A percentile compares a stretch with the other conserved stretches of the same genome.
Conservation (phyloP, 2,329 filamentous ascomycete genomes). For the Venturia carpophila region DNA sequence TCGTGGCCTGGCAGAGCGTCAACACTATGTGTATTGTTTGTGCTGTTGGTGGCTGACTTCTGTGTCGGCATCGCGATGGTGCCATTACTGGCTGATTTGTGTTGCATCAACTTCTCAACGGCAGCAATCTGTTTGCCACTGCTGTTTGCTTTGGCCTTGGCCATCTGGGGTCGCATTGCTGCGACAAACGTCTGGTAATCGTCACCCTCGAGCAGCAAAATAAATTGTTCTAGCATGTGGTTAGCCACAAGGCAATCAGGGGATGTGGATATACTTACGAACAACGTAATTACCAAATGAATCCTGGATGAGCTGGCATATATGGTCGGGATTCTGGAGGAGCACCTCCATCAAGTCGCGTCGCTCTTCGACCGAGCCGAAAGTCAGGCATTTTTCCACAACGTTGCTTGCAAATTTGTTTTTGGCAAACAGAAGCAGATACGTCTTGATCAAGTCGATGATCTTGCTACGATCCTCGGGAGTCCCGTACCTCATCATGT, state of each 20-base stretch:
- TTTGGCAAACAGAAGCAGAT: constrained; percentile 71
- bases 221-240: constrained; percentile 61
- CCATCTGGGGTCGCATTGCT: constrained; percentile 38
- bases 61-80: too few species aligned
- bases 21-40: neutral
- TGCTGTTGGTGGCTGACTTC: neutral
- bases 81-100: too few species aligned
- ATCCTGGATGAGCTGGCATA: constrained; percentile 65
- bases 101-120: constrained; percentile 43
- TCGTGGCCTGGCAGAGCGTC: neutral
- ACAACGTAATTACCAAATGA: constrained; percentile 95
- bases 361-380: constrained; percentile 61
- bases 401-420: constrained; percentile 98
- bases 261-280: constrained; percentile 53
- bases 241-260: neutral
- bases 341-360: constrained; percentile 51
- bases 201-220: constrained; percentile 40
- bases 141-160: constrained; percentile 36
- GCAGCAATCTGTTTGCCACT: constrained; percentile 38
- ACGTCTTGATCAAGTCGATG: constrained; percentile 62
- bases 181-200: constrained; percentile 38
- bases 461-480: constrained; percentile 64
- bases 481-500: constrained; percentile 74
- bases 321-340: constrained; percentile 33
- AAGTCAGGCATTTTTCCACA: constrained; percentile 82